Evolutionary conservation across 1,284 basidiomycete species (phyloP), one percentile per base, ranked within the genome.

Genomic region (Ceratobasidium papillatum): DNA sequence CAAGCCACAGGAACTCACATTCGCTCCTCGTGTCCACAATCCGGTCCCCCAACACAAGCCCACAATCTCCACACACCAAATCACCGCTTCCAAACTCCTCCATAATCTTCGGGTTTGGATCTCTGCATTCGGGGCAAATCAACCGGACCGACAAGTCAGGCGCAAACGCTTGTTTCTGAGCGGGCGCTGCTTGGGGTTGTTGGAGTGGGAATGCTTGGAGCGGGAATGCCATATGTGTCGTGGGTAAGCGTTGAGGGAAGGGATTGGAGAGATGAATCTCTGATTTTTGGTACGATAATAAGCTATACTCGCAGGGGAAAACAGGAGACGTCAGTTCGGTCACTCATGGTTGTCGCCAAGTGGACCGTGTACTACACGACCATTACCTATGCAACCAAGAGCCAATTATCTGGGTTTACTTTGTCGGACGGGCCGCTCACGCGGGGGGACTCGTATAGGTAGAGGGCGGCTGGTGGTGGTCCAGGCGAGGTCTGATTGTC

Each of bases 51-150:
- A 99, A 86, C 76, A 99, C 95, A 78, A 98, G 87, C 77, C 98
- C 98, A 86, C 98, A 99, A 78, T 91, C 91, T 78, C 94, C 95
- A 85, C 98, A 99, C 77, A 99, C 97, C 78, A 99, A 89, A 84
- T 99, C 98, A 79, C 98, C 98, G 78, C 94, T 94, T 80, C 94
- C 93, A 84, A 98, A 99, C 84, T 99, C 96, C 85, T 99, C 98
- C 79, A 96, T 88, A 80, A 99, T 94, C 78, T 97, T 92, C 17
- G 95, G 95, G 79, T 94, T 94, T 76, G 94, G 94, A 80, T 93
- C 92, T 83, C 91, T 88, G 85, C 97, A 99, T 80, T 99, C 95
- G 30, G 95, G 96, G 81, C 97, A 99, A 78, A 96, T 93, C 78
- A 97, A 90, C 58, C 94, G 91, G 77, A 97, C 94, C 72, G 94